phyloP scores from a whole-genome alignment of 768 basidiomycete genomes.

The Tubosaeta sp. region DNA sequence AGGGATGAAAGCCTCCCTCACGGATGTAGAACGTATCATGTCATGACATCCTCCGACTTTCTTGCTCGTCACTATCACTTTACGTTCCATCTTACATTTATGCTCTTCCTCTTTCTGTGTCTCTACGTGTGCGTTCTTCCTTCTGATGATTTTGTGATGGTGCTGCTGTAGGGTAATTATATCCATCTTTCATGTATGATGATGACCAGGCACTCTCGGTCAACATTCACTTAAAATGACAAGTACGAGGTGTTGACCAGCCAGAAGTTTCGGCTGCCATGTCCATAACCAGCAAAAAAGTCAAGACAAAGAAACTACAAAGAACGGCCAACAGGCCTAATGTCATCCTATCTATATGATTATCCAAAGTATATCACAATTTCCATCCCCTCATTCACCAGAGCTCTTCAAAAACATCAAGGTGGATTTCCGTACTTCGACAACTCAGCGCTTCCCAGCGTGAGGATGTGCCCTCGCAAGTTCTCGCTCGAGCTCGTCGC shows the following conservation, averaged over 20 bases:
- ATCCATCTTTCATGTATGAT: too few relatives aligned
- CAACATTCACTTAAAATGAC: too few relatives aligned
- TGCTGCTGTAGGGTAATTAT: neutral
- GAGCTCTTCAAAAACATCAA: neutral
- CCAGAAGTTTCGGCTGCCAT: too few relatives aligned
- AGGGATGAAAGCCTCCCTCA: slow-evolving; percentile 20
- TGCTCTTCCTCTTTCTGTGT: neutral
- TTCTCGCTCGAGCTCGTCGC: slow-evolving; percentile 80
- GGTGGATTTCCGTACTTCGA: neutral
- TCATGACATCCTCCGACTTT: slow-evolving; percentile 1
- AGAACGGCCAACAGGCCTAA: neutral
- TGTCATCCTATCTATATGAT: neutral
- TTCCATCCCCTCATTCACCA: neutral
- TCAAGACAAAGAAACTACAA: too few relatives aligned
- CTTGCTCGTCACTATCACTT: too few relatives aligned
- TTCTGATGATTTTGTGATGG: neutral
- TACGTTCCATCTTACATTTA: neutral
- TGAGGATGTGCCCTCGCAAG: slow-evolving; percentile 73
- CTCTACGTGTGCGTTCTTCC: neutral
- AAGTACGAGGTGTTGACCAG: too few relatives aligned
- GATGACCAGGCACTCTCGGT: too few relatives aligned
- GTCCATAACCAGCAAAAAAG: too few relatives aligned
- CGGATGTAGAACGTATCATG: slow-evolving; percentile 30
- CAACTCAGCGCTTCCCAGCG: slow-evolving; percentile 32
- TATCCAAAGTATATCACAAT: neutral